These are phyloP conservation scores for Leonotis leonurus DNA, from an alignment of 257 asterid species.

Conservation along the genomic window DNA sequence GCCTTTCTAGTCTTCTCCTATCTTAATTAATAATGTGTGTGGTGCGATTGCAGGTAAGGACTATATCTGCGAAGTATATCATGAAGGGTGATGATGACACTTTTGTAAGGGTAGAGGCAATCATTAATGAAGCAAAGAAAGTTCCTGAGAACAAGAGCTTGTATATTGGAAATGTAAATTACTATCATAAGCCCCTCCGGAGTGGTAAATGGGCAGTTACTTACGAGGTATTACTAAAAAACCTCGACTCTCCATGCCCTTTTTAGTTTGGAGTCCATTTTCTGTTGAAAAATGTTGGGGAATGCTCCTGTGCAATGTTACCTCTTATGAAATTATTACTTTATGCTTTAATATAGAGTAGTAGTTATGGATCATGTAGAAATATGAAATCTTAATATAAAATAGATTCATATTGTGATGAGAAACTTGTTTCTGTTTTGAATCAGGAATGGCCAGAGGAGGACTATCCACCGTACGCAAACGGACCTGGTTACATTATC, in stretches of 20 bases:
- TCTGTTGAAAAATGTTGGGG: neutral
- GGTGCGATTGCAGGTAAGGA: slow-evolving; percentile 46
- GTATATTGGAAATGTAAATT: slow-evolving; percentile 81
- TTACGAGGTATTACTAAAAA: slow-evolving; percentile 47
- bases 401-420: neutral
- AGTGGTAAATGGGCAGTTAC: slow-evolving; percentile 98
- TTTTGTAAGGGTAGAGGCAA: slow-evolving; percentile 78
- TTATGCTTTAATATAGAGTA: neutral
- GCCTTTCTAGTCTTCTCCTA: neutral
- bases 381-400: neutral
- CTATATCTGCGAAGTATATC: slow-evolving; percentile 55
- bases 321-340: neutral
- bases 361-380: neutral
- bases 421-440: neutral
- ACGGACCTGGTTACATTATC: slow-evolving; percentile 92
- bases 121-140: slow-evolving; percentile 58
- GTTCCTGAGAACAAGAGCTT: slow-evolving; percentile 48
- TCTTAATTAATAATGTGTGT: neutral
- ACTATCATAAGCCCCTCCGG: slow-evolving; percentile 74
- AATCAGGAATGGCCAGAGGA: slow-evolving; percentile 94
- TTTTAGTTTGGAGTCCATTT: no score
- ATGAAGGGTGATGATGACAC: slow-evolving; percentile 97
- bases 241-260: no score
- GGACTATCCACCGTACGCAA: slow-evolving; percentile 90
- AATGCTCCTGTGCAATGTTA: neutral